Evolutionary conservation across 495 filamentous ascomycete species (phyloP).

Genomic region (Penicillium coffeae): DNA sequence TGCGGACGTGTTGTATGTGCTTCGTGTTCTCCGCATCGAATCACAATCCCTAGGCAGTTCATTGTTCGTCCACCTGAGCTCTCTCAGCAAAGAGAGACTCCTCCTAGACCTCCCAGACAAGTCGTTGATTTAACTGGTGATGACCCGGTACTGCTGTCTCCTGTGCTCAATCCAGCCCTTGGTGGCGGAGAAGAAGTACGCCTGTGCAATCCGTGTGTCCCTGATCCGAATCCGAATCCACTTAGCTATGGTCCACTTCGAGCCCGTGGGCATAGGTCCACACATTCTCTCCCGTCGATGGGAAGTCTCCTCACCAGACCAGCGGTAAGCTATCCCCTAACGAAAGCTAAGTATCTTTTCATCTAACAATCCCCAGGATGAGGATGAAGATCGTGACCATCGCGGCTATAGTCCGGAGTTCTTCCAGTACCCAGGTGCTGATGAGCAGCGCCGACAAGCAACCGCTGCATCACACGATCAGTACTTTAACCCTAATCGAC

Average conservation of each 20-base stretch:
- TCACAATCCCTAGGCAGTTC: constrained; percentile 89
- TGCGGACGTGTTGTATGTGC: constrained; percentile 93
- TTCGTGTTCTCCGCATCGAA: constrained; percentile 87
- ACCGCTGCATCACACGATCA: background rate
- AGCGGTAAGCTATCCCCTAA: constrained; percentile 10
- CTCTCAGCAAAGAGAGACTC: constrained; percentile 14
- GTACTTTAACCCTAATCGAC: background rate
- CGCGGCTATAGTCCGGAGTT: constrained; percentile 11
- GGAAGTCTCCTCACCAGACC: background rate
- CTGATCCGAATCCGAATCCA: constrained; percentile 80
- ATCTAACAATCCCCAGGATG: constrained; percentile 2
- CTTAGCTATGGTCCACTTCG: constrained; percentile 27
- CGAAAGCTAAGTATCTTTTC: background rate
- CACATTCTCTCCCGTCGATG: constrained; percentile 23
- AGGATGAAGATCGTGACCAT: background rate
- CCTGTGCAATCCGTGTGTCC: constrained; percentile 92
- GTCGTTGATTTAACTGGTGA: constrained; percentile 44
- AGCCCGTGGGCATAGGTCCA: constrained; percentile 20
- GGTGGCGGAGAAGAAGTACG: constrained; percentile 83
- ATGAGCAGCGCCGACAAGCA: constrained; percentile 1
- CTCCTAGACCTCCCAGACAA: constrained; percentile 16
- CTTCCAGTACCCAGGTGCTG: constrained; percentile 1
- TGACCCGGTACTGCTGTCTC: constrained; percentile 17
- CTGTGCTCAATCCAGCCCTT: constrained; percentile 49
- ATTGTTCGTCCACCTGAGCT: constrained; percentile 76